Evolutionary conservation across 73 alveolate genomes (phyloP).

Genomic region (Uronychia setigera): DNA sequence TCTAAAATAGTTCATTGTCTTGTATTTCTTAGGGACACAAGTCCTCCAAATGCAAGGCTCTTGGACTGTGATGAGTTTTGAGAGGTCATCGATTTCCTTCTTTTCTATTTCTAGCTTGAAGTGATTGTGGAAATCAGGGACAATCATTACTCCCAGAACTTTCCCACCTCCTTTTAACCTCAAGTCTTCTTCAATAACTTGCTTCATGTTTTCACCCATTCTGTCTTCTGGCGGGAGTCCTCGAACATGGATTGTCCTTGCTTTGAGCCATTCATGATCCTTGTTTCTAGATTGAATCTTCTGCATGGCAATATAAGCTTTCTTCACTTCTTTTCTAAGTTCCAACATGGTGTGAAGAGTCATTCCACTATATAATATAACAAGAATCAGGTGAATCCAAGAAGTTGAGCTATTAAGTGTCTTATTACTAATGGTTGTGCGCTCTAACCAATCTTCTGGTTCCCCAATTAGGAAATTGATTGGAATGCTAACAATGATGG

Average conservation of each 20-base stretch:
- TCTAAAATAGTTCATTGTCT: conserved; percentile 64
- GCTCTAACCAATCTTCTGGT: conserved; percentile 29
- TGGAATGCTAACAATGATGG: conserved; percentile 60
- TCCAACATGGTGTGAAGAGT: no score
- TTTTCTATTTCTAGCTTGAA: conserved; percentile 74
- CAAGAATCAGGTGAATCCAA: no score
- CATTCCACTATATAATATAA: no score
- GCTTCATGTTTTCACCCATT: conserved; percentile 45
- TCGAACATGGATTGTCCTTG: conserved; percentile 80
- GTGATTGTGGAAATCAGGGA: conserved; percentile 80
- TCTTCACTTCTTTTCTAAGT: no score
- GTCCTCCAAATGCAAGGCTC: conserved; percentile 67
- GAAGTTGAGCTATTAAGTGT: not conserved
- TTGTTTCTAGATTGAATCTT: conserved; percentile 16
- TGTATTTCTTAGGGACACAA: conserved; percentile 67
- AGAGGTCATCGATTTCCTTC: conserved; percentile 69
- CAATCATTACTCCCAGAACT: conserved; percentile 67
- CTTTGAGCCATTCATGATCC: conserved; percentile 81
- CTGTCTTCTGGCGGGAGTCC: conserved; percentile 84
- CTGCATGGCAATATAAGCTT: no score
- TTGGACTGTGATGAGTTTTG: conserved; percentile 59
- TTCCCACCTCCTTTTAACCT: conserved; percentile 61
- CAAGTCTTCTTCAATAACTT: conserved; percentile 1
- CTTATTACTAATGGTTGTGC: conserved; percentile 10
- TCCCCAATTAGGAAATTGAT: conserved; percentile 11